phyloP scores from a whole-genome alignment of 192 early-diverging fungal genomes.

The Dissophora globulifera region DNA sequence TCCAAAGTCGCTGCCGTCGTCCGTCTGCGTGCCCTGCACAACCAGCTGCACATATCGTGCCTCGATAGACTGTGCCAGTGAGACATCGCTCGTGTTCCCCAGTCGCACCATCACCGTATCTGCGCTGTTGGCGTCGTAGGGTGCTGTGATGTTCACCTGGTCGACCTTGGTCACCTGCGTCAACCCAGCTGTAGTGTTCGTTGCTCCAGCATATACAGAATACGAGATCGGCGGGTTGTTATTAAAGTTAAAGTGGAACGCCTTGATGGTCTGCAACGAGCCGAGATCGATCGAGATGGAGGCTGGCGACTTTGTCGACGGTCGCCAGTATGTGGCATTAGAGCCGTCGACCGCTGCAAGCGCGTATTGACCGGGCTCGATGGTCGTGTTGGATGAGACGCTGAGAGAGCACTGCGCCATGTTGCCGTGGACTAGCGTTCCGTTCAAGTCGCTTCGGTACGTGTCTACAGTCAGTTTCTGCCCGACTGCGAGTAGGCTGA shows the following conservation, averaged over 20 bases:
- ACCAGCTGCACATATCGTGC: conserved; percentile 36
- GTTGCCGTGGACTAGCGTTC: conserved; percentile 38
- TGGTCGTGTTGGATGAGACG: conserved; percentile 15
- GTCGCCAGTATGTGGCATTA: conserved; percentile 50
- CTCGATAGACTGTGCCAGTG: conserved; percentile 14
- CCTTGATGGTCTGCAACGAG: conserved; percentile 20
- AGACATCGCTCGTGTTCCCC: conserved; percentile 43
- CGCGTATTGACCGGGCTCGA: conserved; percentile 41
- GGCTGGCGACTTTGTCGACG: conserved; percentile 21
- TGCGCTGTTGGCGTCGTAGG: conserved; percentile 32
- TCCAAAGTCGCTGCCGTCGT: conserved; percentile 27
- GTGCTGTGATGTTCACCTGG: conserved; percentile 39
- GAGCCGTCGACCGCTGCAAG: conserved; percentile 47
- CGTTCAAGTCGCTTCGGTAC: conserved; percentile 43
- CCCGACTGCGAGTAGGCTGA: conserved; percentile 33
- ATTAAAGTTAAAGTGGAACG: conserved; percentile 51
- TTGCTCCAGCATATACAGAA: conserved; percentile 19
- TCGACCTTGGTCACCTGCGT: conserved; percentile 44
- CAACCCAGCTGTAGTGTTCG: conserved; percentile 1
- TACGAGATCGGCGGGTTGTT: conserved; percentile 40
- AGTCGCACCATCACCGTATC: conserved; percentile 21
- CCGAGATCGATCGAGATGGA: conserved; percentile 43
- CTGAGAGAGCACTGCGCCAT: conserved; percentile 29
- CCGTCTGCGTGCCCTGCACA: conserved; percentile 34
- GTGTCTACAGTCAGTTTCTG: conserved; percentile 30